Evolutionary conservation across 371 early-diverging fungal genomes (phyloP).

Genomic region (Circinella umbellata): DNA sequence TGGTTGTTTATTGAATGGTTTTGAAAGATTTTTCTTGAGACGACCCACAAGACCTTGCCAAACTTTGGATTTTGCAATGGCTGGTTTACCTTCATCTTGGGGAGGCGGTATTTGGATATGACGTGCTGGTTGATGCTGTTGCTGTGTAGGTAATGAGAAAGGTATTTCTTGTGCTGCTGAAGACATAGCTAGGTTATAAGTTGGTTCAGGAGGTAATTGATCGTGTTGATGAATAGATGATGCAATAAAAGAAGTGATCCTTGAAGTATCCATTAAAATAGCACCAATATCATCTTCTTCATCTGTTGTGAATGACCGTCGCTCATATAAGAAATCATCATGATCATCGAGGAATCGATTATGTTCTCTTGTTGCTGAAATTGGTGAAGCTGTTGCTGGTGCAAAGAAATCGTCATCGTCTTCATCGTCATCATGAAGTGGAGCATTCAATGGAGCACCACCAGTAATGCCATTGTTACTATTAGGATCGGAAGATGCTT

Average conservation of each 20-base stretch:
- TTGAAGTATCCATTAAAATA: constrained; percentile 7
- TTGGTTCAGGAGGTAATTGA: constrained; percentile 1
- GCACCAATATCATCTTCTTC: constrained; percentile 4
- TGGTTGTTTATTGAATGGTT: neutral
- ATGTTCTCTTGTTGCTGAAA: neutral
- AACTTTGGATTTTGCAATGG: constrained; percentile 9
- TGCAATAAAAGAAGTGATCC: constrained; percentile 11
- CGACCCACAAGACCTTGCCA: constrained; percentile 13
- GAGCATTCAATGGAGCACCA: too few relatives aligned
- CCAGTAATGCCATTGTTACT: neutral
- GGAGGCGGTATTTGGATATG: neutral
- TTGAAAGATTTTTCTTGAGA: constrained; percentile 7
- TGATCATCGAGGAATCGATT: neutral
- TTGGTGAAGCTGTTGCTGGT: neutral
- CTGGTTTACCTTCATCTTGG: neutral
- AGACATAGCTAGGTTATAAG: neutral
- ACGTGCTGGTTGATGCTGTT: neutral
- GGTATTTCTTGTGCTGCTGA: neutral
- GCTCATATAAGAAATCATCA: constrained; percentile 1
- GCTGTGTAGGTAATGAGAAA: neutral
- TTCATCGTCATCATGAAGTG: neutral
- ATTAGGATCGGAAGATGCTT: neutral
- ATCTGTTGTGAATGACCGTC: neutral
- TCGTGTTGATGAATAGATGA: constrained; percentile 5
- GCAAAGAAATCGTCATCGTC: neutral